Base-by-base conservation (phyloP, 441 rosid species). In the Erysimum cheiri region DNA sequence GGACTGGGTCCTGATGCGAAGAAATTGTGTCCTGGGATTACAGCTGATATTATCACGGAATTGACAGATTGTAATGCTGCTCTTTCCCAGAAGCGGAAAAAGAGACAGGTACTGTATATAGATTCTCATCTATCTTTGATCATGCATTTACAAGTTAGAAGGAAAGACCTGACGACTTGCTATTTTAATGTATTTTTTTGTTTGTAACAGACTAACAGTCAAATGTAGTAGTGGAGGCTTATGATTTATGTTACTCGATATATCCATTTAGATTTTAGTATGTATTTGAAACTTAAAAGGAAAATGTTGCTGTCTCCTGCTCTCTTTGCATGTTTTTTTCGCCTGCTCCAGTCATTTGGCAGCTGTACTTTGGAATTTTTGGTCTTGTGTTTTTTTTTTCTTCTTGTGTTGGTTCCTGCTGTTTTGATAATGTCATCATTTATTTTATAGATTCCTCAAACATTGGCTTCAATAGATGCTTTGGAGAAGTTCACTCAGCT, bases 71-170 rank as follows among this genome's bases (percentile, higher is more conserved):
- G 99, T 41, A 96, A 96, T 72, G 87, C 89, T 24, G 82, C 93
- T 49, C 93, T 96, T 74, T 96, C 99, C 37, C 96, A 91, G 74
- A 92, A 87, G 77, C 96, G 99, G 8, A 96, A 90, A 85, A 91
- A 78, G 82, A 89, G 97, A 61, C 99, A 88, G 98, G 99, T 96
- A 78, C 26, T 52, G 12, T 44, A 60, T 36, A 22, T 53, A 44
- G 47, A 44, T 65, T n/a, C 67, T 4, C 49, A 75, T 75, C 6
- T n/a, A 28, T 50, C 54, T 67, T 59, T 50, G 32, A 12, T 19
- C 26, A 52, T 43, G 41, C 56, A 36, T 31, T 60, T 60, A 47
- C 22, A 64, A 12, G 24, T 56, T 19, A 12, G 66, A 56, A 6
- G 37, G 63, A 50, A 43, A 24, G 52, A 58, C 52, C 49, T 63